phyloP scores from a whole-genome alignment of 768 basidiomycete genomes.

The Mycena indigotica region DNA sequence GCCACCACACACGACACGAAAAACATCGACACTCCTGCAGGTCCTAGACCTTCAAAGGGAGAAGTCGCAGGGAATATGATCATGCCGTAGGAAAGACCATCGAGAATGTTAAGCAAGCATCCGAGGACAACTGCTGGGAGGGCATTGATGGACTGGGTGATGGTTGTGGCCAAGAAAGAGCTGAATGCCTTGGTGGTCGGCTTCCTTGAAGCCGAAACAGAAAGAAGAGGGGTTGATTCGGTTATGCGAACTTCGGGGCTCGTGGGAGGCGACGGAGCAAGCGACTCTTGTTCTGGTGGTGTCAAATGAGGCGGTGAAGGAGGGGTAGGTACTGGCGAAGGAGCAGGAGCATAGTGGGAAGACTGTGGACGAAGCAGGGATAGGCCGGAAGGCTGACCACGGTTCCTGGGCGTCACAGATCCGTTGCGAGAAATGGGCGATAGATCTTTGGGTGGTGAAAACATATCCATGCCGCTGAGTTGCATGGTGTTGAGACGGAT shows the following conservation, averaged over 20 bases:
- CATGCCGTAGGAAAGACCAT: conserved; percentile 97
- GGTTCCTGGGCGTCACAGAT: conserved; percentile 19
- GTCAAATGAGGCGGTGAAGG: conserved; percentile 15
- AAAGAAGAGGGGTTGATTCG: conserved; percentile 24
- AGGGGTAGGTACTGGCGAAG: conserved; percentile 14
- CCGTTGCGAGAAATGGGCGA: conserved; percentile 20
- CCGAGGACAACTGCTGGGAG: conserved; percentile 89
- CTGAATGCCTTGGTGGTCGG: conserved; percentile 15
- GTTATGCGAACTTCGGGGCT: conserved; percentile 23
- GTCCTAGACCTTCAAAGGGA: conserved; percentile 78
- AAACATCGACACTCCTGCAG: conserved; percentile 94
- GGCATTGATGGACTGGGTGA: conserved; percentile 40
- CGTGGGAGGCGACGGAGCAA: conserved; percentile 3
- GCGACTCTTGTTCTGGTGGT: conserved; percentile 17
- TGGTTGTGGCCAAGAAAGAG: conserved; percentile 22
- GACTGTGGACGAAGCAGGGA: conserved; percentile 35
- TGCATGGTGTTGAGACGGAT: conserved; percentile 71
- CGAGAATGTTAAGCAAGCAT: conserved; percentile 83
- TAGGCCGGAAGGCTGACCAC: conserved; percentile 39
- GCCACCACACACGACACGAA: conserved; percentile 79
- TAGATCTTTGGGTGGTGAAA: conserved; percentile 31
- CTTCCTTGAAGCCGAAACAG: background rate
- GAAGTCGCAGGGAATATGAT: conserved; percentile 89
- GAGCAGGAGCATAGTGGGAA: conserved; percentile 2
- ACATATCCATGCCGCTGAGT: conserved; percentile 54